phyloP scores from a whole-genome alignment of 1,284 basidiomycete species.

The Acaromyces ingoldii region DNA sequence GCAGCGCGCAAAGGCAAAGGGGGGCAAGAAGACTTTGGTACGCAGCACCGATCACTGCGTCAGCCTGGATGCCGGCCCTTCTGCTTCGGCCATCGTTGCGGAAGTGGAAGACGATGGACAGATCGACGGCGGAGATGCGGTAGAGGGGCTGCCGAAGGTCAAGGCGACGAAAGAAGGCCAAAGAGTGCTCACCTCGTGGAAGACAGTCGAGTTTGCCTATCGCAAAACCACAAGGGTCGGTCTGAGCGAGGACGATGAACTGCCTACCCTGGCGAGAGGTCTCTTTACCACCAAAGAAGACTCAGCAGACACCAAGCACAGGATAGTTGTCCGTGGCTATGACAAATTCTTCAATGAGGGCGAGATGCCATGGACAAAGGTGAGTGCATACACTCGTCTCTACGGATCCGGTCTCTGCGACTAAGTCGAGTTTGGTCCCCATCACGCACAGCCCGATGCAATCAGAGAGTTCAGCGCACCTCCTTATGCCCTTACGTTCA shows the following conservation, averaged over 20 bases:
- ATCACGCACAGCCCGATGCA: conserved; percentile 10
- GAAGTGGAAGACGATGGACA: too few relatives aligned
- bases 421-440: not conserved
- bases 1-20: not conserved
- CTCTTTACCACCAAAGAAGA: conserved; percentile 34
- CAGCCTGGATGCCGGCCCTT: too few relatives aligned
- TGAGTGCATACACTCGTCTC: conserved; percentile 54
- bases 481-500: conserved; percentile 84
- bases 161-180: too few relatives aligned
- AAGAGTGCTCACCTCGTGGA: conserved; percentile 40
- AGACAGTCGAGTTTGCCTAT: conserved; percentile 47
- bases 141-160: too few relatives aligned
- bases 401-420: not conserved
- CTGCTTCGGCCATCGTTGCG: too few relatives aligned
- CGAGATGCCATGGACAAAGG: conserved; percentile 89
- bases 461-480: conserved; percentile 61
- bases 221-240: conserved; percentile 34
- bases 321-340: conserved; percentile 86
- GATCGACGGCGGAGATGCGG: not conserved
- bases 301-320: conserved; percentile 30
- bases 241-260: conserved; percentile 18
- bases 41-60: conserved; percentile 4
- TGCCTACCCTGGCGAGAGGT: conserved; percentile 47
- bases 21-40: conserved; percentile 5
- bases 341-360: conserved; percentile 99